Conservation (phyloP, 2,329 filamentous ascomycete species). For the Fulvia fulva region DNA sequence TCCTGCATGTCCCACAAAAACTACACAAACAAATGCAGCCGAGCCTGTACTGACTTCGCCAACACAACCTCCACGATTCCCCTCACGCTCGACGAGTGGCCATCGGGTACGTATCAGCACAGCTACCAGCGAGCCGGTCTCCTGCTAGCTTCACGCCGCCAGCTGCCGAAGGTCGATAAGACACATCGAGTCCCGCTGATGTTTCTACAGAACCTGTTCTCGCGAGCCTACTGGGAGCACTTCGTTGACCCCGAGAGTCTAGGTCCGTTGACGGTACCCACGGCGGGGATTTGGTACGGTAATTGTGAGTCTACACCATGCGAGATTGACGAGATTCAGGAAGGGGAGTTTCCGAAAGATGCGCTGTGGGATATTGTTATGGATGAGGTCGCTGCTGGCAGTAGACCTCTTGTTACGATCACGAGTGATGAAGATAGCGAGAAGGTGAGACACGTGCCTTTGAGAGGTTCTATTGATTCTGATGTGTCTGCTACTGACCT, state of each 20-base stretch:
- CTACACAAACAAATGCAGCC: background rate
- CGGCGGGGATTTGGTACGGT: background rate
- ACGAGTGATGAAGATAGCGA: background rate
- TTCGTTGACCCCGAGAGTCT: background rate
- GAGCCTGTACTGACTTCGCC: background rate
- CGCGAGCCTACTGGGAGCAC: background rate
- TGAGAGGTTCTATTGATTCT: background rate
- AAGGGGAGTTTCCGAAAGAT: background rate
- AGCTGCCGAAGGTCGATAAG: background rate
- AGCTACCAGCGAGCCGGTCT: background rate
- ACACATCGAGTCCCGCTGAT: background rate
- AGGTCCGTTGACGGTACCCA: background rate
- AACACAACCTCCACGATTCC: background rate
- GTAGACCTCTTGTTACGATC: background rate
- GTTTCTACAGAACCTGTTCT: background rate
- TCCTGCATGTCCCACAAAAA: background rate
- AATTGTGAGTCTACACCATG: background rate
- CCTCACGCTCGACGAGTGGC: background rate
- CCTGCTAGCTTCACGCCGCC: background rate
- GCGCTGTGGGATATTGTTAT: background rate
- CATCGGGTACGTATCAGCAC: background rate
- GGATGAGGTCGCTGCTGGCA: background rate
- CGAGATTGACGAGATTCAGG: background rate
- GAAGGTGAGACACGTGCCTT: background rate
- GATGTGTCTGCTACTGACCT: background rate